Conservation (phyloP, 2,329 filamentous ascomycete species). For the Graphilbum fragrans region DNA sequence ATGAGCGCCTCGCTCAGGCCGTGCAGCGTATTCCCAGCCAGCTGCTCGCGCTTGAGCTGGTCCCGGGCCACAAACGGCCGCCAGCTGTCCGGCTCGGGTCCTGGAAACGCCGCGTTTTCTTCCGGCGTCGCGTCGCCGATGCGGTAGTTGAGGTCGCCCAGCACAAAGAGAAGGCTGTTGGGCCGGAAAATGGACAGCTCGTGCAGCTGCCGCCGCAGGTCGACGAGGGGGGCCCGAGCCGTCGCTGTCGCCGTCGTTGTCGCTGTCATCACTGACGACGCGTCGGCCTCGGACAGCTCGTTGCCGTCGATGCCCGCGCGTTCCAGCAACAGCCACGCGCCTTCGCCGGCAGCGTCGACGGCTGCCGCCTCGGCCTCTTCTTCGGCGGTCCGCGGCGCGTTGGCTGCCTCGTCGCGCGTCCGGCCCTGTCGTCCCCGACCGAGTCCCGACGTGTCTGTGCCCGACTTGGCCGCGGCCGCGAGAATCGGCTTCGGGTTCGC, state of each 20-base stretch:
- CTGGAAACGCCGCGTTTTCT: slow-evolving; percentile 50
- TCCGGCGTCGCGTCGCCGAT: slow-evolving; percentile 57
- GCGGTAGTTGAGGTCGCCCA: slow-evolving; percentile 91
- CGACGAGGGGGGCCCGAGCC: background rate
- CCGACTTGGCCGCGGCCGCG: background rate
- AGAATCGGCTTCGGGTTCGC: slow-evolving; percentile 33
- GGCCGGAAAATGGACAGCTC: slow-evolving; percentile 61
- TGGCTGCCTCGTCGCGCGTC: slow-evolving; percentile 10
- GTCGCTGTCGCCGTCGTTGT: too few relatives aligned
- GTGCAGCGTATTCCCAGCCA: slow-evolving; percentile 60
- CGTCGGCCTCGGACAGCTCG: slow-evolving; percentile 2
- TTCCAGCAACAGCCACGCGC: slow-evolving; percentile 21
- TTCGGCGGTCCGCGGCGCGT: slow-evolving; percentile 14
- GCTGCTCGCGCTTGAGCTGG: slow-evolving; percentile 64
- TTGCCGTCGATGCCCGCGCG: background rate
- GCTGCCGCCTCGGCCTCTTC: slow-evolving; percentile 21
- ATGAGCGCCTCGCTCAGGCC: slow-evolving; percentile 64
- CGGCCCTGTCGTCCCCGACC: slow-evolving; percentile 7
- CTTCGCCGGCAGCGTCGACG: slow-evolving; percentile 8
- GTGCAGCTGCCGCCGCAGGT: slow-evolving; percentile 25
- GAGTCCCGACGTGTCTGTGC: background rate
- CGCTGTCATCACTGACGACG: background rate
- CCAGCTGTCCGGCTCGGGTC: slow-evolving; percentile 46
- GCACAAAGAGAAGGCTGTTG: slow-evolving; percentile 68
- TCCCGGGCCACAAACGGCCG: slow-evolving; percentile 58